Base-by-base conservation (phyloP, 352 stramenopile species). In the Globisporangium spiculum region DNA sequence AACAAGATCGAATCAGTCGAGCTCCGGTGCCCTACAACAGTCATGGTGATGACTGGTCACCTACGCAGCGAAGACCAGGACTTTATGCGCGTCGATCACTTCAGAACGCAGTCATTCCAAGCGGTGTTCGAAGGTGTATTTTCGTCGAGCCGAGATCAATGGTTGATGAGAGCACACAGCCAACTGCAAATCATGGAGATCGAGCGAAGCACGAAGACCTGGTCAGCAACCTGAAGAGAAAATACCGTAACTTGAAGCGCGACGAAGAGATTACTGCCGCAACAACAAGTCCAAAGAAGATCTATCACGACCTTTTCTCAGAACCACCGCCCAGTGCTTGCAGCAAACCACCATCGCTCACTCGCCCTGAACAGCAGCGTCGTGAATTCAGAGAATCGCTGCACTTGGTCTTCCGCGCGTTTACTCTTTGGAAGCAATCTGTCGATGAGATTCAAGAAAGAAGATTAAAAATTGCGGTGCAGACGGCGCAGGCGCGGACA, bases 331-430 rank as follows among this genome's bases (percentile, higher is more conserved):
- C 30, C 14, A 60, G n/a, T 7, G 18, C 2, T 50, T n/a, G 18
- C 18, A 44, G 16, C 16, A 60, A 24, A 12, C 10, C 18, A 20
- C 24, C 30, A 8, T 20, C 55, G 26, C 8, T 20, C n/a, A 3
- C 27, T 16, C 27, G 27, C 55, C 34, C 10, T 14, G 34, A 41
- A 30, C 44, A 18, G 6, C 26, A 41, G 36, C 65, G 65, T 8
- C 65, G 65, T 5, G 48, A 52, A 18, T 70, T 66, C 22, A 27
- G 65, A 48, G 58, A 60, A 22, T 65, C 48, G 18, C 53, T 70
- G 34, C 59, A 70, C 48, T 34, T 70, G 26, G 18, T 66, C 18
- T 70, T 66, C 55, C 65, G 58, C 6, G 58, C 65, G 12, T 66
- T 70, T 38, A 14, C 34, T 20, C 58, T 44, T 2, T 70, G 65